Percentiles rank a stretch among this genome's conserved stretches.
phyloP scores from a whole-genome alignment of 2,329 filamentous ascomycete genomes.

The Coniochaeta sp. region DNA sequence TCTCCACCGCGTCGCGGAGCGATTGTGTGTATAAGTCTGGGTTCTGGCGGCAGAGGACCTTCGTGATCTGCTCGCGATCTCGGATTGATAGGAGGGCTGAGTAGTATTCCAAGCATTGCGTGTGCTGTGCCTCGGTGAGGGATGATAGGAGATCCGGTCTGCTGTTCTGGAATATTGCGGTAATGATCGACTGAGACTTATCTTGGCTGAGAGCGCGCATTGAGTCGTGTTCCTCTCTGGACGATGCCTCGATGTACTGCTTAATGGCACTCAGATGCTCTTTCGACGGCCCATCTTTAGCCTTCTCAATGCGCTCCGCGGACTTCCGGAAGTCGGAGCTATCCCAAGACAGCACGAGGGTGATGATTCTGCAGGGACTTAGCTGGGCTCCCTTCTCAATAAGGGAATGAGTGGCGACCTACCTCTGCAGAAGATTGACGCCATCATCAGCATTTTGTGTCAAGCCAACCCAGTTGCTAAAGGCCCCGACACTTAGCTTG shows the following conservation, averaged over 20 bases:
- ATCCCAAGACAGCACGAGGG: constrained; percentile 67
- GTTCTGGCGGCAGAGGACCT: constrained; percentile 57
- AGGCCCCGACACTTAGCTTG: constrained; percentile 66
- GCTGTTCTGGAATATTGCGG: constrained; percentile 53
- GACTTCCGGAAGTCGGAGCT: constrained; percentile 61
- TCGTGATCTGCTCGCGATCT: constrained; percentile 65
- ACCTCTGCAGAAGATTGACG: constrained; percentile 70
- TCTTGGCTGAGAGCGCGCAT: constrained; percentile 48
- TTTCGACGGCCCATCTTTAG: constrained; percentile 50
- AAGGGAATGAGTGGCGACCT: constrained; percentile 2
- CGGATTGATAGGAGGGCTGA: constrained; percentile 62
- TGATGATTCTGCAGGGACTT: constrained; percentile 53
- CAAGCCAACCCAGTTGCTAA: constrained; percentile 75
- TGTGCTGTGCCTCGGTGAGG: constrained; percentile 55
- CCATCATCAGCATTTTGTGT: constrained; percentile 67
- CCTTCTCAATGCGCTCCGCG: constrained; percentile 56
- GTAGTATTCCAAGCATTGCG: constrained; percentile 61
- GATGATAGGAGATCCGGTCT: constrained; percentile 36
- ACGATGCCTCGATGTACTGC: constrained; percentile 43
- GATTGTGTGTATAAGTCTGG: constrained; percentile 68
- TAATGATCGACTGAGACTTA: constrained; percentile 53
- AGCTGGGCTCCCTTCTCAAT: background rate
- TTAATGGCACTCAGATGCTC: constrained; percentile 56
- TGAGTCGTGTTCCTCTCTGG: constrained; percentile 49
- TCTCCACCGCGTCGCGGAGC: constrained; percentile 56